A percentile compares a stretch with the other conserved stretches of the same genome.
These are phyloP conservation scores for Mrakia hoshinonis DNA, from an alignment of 768 basidiomycete genomes.

Conservation along the genomic window DNA sequence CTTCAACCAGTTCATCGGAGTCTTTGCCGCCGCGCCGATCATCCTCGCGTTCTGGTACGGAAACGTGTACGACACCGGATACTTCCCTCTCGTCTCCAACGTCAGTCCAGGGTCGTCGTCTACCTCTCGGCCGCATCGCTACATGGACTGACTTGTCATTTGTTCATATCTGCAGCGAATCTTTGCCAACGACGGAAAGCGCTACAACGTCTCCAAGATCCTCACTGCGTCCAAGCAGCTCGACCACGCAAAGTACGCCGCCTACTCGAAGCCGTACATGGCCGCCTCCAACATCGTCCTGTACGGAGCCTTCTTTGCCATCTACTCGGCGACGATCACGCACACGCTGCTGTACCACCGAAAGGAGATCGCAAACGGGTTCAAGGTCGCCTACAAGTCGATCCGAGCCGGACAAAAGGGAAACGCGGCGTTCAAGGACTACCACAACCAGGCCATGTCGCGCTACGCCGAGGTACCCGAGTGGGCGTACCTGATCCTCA, in stretches of 20 bases:
- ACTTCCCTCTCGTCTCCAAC: conserved; percentile 42
- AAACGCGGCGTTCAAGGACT: conserved; percentile 24
- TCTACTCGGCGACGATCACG: conserved; percentile 43
- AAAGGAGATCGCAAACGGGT: conserved; percentile 50
- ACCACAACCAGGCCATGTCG: conserved; percentile 28
- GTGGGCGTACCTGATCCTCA: conserved; percentile 18
- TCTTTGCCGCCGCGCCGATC: conserved; percentile 31
- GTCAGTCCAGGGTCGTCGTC: background rate
- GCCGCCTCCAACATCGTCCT: conserved; percentile 35
- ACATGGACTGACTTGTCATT: too few species aligned
- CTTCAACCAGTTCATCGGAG: conserved; percentile 36
- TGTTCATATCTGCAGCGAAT: conserved; percentile 11
- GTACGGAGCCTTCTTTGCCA: conserved; percentile 43
- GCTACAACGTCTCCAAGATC: conserved; percentile 46
- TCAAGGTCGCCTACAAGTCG: conserved; percentile 33
- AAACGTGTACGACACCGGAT: conserved; percentile 32
- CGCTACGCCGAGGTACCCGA: conserved; percentile 27
- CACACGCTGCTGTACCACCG: conserved; percentile 52
- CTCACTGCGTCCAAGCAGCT: conserved; percentile 32
- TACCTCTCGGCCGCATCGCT: too few species aligned
- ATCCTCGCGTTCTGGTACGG: conserved; percentile 18
- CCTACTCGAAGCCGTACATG: conserved; percentile 45
- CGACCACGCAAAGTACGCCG: conserved; percentile 46
- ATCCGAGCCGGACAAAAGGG: conserved; percentile 28
- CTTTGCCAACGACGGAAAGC: conserved; percentile 47